Percentiles rank a stretch among this genome's conserved stretches.
Evolutionary conservation across 192 early-diverging fungal species (phyloP).

Genomic region (Backusella psychrophila): DNA sequence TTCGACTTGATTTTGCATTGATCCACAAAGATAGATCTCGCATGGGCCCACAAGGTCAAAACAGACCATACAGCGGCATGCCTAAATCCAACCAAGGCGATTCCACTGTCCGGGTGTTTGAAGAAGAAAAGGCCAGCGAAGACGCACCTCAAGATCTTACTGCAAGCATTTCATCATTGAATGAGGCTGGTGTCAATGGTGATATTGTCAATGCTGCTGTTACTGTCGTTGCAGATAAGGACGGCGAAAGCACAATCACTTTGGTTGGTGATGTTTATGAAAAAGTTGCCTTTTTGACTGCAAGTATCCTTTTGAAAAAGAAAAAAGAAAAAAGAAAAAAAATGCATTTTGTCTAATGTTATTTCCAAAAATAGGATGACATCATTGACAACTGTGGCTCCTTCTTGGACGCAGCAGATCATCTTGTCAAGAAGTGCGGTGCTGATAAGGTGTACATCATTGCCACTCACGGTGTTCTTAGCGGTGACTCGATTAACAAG

Average conservation of each 20-base stretch:
- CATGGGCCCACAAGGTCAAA: constrained; percentile 29
- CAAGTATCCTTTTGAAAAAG: constrained; percentile 16
- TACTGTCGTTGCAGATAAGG: constrained; percentile 30
- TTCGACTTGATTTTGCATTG: constrained; percentile 92
- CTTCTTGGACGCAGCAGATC: constrained; percentile 91
- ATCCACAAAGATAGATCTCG: constrained; percentile 85
- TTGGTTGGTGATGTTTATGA: constrained; percentile 95
- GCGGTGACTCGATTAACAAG: constrained; percentile 79
- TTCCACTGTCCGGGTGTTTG: constrained; percentile 2
- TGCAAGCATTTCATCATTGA: constrained; percentile 29
- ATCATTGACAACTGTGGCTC: constrained; percentile 90
- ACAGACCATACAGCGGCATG: constrained; percentile 33
- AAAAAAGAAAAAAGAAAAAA: too few species aligned
- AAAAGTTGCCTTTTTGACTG: constrained; percentile 83
- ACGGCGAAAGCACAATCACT: constrained; percentile 38
- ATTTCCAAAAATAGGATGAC: constrained; percentile 66
- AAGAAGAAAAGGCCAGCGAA: constrained; percentile 1
- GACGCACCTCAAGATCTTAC: constrained; percentile 16
- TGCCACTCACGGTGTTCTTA: constrained; percentile 93
- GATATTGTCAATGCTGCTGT: constrained; percentile 35
- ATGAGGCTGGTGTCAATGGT: constrained; percentile 21
- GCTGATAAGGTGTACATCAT: constrained; percentile 86
- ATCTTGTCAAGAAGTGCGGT: constrained; percentile 79
- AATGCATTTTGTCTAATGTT: background rate
- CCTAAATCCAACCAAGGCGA: constrained; percentile 12